Base-by-base conservation (phyloP, 805 yeast species). In the Cyberlindnera xishuangbannaensis region DNA sequence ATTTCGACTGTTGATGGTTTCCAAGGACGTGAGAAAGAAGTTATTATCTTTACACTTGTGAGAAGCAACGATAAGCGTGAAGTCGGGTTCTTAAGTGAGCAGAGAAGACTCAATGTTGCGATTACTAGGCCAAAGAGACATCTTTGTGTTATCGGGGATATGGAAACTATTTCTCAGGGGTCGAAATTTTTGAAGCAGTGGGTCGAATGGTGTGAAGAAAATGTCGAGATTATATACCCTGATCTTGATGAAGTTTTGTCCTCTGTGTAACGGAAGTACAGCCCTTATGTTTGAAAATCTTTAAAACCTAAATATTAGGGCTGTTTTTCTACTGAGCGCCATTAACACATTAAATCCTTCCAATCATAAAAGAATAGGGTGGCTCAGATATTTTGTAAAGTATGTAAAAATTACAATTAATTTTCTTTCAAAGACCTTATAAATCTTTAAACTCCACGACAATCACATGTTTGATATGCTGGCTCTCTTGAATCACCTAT, bases 1-100 rank as follows among this genome's bases (percentile, higher is more conserved):
- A 73, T 88, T 1, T 76, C 95, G 5, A 85, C 97, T 0, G 90
- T 90, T 5, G 98, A 90, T 60, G 97, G 97, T 1, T 92, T 90
- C 50, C 98, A 90, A 62, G 98, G 98, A 2, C 65, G 97, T 41
- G 98, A 90, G 52, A 92, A 90, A 55, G 94, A 88, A 47, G 80
- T 78, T 0, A 86, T 90, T 6, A 68, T 90, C 2, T 60, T 92
- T 10, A 71, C 92, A 2, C 56, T 90, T 34, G 97, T 90, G 3
- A 66, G 98, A 43, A 80, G 92, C 25, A 90, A 90, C 54, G 78
- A 71, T 15, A 48, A 59, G 2, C 56, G 67, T 21, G 83, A 80
- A 33, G 79, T 88, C 29, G 97, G 97, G 8, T 92, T 90, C 51
- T 61, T 92, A 34, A 67, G 69, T 16, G 97, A 90, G 45, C 69